Evolutionary conservation across 208 protist species (phyloP).

Genomic region (Acanthamoeba sp.): DNA sequence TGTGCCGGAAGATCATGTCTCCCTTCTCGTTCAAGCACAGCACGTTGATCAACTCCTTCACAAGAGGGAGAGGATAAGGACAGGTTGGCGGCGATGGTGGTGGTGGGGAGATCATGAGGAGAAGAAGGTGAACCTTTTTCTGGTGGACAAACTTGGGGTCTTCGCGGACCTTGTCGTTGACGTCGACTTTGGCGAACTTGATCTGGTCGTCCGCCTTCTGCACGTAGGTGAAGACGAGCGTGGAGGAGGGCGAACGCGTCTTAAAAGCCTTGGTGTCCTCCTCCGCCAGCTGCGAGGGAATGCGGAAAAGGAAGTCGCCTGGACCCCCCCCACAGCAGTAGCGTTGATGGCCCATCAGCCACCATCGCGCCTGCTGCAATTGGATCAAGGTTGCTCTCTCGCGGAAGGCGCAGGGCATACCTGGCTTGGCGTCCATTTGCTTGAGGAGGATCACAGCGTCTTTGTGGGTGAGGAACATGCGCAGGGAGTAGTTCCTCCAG

Average conservation of each 20-base stretch:
- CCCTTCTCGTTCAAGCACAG: slow-evolving; percentile 54
- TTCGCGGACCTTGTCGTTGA: slow-evolving; percentile 50
- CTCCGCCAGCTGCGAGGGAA: slow-evolving; percentile 57
- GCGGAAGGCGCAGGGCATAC: not conserved
- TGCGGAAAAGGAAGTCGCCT: slow-evolving; percentile 69
- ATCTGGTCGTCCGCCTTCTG: slow-evolving; percentile 53
- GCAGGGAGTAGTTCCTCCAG: slow-evolving; percentile 59
- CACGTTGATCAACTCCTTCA: slow-evolving; percentile 63
- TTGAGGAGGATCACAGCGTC: slow-evolving; percentile 43
- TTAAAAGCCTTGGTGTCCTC: slow-evolving; percentile 60
- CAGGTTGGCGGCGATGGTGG: no score
- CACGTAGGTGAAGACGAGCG: slow-evolving; percentile 64
- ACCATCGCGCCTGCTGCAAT: not conserved
- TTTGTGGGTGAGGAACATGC: slow-evolving; percentile 68
- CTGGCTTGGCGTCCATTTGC: slow-evolving; percentile 18
- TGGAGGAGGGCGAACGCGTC: slow-evolving; percentile 52
- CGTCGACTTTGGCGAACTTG: slow-evolving; percentile 22
- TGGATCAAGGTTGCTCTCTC: not conserved
- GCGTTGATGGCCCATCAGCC: not conserved
- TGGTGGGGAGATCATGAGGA: not conserved
- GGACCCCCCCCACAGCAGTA: not conserved
- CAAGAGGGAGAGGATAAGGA: no score
- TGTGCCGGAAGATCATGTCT: slow-evolving; percentile 38
- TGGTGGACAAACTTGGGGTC: slow-evolving; percentile 61
- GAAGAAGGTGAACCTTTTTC: slow-evolving; percentile 25